Conservation (phyloP, 495 filamentous ascomycete species). For the Chaetomidium leptoderma region DNA sequence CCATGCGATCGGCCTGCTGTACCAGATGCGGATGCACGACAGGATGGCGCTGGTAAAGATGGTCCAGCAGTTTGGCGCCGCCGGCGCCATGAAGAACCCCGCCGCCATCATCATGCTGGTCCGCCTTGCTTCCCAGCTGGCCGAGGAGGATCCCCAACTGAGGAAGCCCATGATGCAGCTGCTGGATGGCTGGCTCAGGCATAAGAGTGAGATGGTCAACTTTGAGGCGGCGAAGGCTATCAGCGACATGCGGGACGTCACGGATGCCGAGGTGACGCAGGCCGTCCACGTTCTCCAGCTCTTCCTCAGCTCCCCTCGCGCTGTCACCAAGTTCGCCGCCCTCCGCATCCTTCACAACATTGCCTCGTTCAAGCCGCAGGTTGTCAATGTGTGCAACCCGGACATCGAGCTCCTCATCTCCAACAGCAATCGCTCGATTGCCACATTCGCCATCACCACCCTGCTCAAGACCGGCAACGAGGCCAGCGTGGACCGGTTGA, state of each 20-base stretch:
- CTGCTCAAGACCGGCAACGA: conserved; percentile 98
- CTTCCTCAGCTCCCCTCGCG: conserved; percentile 92
- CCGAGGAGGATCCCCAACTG: conserved; percentile 84
- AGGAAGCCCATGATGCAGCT: conserved; percentile 93
- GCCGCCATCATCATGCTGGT: conserved; percentile 90
- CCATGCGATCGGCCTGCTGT: conserved; percentile 94
- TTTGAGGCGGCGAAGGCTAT: conserved; percentile 99
- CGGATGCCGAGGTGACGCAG: conserved; percentile 85
- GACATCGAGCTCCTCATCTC: conserved; percentile 96
- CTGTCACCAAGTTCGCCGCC: conserved; percentile 96
- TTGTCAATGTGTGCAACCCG: conserved; percentile 88
- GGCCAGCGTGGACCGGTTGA: conserved; percentile 89
- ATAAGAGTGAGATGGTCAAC: conserved; percentile 99
- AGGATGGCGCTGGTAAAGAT: conserved; percentile 99
- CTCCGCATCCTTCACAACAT: conserved; percentile 96
- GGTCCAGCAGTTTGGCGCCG: conserved; percentile 94
- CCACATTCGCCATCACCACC: conserved; percentile 96
- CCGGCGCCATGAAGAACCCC: conserved; percentile 90
- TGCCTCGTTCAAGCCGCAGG: conserved; percentile 88
- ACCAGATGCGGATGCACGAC: conserved; percentile 96
- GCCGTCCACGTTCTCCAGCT: conserved; percentile 92
- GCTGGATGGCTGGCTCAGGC: conserved; percentile 91
- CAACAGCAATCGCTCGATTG: conserved; percentile 94
- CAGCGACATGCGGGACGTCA: conserved; percentile 87
- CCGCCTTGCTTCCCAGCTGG: conserved; percentile 86